A percentile compares a stretch with the other conserved stretches of the same genome.
These are phyloP conservation scores for Fusarium mundagurra DNA, from an alignment of 2,329 filamentous ascomycete species.

Conservation along the genomic window DNA sequence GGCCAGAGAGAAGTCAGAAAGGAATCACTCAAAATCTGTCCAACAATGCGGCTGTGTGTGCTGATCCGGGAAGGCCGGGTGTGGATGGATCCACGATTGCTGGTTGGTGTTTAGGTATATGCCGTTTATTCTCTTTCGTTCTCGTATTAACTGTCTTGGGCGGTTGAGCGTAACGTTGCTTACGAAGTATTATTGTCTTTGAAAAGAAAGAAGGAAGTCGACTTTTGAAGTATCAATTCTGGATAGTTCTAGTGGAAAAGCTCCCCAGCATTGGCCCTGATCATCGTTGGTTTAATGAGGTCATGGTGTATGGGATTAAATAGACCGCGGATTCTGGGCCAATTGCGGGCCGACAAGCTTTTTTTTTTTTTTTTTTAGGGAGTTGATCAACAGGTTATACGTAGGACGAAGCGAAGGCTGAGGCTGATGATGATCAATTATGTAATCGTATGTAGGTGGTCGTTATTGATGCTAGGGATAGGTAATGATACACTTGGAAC, in stretches of 20 bases:
- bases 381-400: slow-evolving; percentile 23
- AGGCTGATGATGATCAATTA: background rate
- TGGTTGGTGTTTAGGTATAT: slow-evolving; percentile 34
- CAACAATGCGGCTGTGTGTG: slow-evolving; percentile 29
- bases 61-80: slow-evolving; percentile 39
- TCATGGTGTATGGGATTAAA: slow-evolving; percentile 32
- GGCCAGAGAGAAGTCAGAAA: slow-evolving; percentile 12
- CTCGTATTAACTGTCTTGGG: slow-evolving; percentile 1
- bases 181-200: background rate
- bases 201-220: background rate
- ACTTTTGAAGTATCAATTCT: background rate
- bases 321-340: slow-evolving; percentile 24
- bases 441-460: background rate
- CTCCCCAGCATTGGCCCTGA: slow-evolving; percentile 12
- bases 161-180: background rate
- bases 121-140: slow-evolving; percentile 4
- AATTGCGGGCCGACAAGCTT: slow-evolving; percentile 24
- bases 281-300: slow-evolving; percentile 32
- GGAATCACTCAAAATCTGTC: slow-evolving; percentile 17
- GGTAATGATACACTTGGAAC: background rate
- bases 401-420: slow-evolving; percentile 6
- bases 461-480: background rate
- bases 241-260: background rate
- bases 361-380: slow-evolving; percentile 29
- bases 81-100: slow-evolving; percentile 36